Evolutionary conservation across 352 stramenopile genomes (phyloP).

Genomic region (Nothophytophthora sp.): DNA sequence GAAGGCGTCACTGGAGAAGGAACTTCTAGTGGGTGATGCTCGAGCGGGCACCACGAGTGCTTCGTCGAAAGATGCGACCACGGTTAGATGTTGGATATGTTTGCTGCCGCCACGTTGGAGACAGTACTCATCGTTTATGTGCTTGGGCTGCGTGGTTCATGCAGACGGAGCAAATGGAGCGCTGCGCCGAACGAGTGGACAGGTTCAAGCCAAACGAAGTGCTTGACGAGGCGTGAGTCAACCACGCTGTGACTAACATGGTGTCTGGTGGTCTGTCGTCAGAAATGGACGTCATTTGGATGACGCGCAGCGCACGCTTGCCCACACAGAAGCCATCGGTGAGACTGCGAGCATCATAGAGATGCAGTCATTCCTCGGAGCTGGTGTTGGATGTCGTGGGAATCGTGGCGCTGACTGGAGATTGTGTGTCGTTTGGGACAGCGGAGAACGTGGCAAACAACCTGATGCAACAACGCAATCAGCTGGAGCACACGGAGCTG

Average conservation of each 20-base stretch:
- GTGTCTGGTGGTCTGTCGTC: neutral
- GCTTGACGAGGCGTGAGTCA: neutral
- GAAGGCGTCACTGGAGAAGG: slow-evolving; percentile 59
- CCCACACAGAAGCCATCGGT: slow-evolving; percentile 75
- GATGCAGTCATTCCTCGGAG: no score
- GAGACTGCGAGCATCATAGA: no score
- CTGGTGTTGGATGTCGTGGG: neutral
- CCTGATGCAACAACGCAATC: slow-evolving; percentile 64
- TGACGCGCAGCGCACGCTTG: slow-evolving; percentile 70
- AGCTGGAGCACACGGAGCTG: slow-evolving; percentile 60
- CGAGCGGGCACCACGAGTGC: slow-evolving; percentile 20
- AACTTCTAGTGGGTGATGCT: slow-evolving; percentile 50
- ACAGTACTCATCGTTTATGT: no score
- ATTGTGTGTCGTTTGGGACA: slow-evolving; percentile 16
- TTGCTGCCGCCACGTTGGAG: neutral
- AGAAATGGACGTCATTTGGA: slow-evolving; percentile 74
- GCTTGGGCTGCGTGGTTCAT: no score
- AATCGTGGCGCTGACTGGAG: neutral
- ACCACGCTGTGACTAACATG: neutral
- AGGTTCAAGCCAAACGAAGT: no score
- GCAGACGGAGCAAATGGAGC: slow-evolving; percentile 48
- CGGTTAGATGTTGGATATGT: slow-evolving; percentile 6
- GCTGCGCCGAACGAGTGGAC: slow-evolving; percentile 44
- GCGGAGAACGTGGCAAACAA: slow-evolving; percentile 74
- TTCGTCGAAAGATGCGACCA: slow-evolving; percentile 23